Conservation (phyloP, 345 rosid species). For the Durio zibethinus region DNA sequence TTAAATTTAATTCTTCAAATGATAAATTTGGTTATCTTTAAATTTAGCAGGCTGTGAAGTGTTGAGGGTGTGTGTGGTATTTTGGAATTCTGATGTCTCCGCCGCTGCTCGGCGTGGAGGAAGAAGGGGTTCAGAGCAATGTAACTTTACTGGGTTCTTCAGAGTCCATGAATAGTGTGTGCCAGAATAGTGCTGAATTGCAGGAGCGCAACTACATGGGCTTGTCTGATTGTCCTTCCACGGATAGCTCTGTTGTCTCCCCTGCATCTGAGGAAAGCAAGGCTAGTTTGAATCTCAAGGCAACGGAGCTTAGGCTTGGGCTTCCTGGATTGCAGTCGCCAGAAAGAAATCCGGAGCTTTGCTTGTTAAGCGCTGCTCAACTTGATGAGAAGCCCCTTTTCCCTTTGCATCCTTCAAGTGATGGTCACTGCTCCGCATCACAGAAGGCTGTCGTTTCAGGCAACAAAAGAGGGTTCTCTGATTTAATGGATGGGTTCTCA, state of each 20-base stretch:
- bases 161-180: slow-evolving; percentile 34
- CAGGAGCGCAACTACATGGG: slow-evolving; percentile 60
- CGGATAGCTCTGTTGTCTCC: slow-evolving; percentile 36
- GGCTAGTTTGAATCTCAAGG: slow-evolving; percentile 50
- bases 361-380: slow-evolving; percentile 25
- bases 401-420: slow-evolving; percentile 53
- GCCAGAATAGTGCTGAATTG: slow-evolving; percentile 36
- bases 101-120: slow-evolving; percentile 50
- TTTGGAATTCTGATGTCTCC: slow-evolving; percentile 47
- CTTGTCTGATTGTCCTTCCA: slow-evolving; percentile 47
- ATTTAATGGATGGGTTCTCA: slow-evolving; percentile 52
- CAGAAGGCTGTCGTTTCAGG: slow-evolving; percentile 51
- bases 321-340: slow-evolving; percentile 75
- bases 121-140: slow-evolving; percentile 42
- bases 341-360: slow-evolving; percentile 37
- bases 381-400: slow-evolving; percentile 60
- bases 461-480: slow-evolving; percentile 67
- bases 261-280: slow-evolving; percentile 25
- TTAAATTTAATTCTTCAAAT: not conserved
- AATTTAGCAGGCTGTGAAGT: slow-evolving; percentile 24
- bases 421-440: slow-evolving; percentile 31
- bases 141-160: slow-evolving; percentile 41
- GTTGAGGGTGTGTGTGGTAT: not conserved
- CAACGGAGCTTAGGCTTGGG: slow-evolving; percentile 67
- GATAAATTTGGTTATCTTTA: not conserved